Conservation (phyloP, 495 filamentous ascomycete species). For the Staphylotrichum longicolle region DNA sequence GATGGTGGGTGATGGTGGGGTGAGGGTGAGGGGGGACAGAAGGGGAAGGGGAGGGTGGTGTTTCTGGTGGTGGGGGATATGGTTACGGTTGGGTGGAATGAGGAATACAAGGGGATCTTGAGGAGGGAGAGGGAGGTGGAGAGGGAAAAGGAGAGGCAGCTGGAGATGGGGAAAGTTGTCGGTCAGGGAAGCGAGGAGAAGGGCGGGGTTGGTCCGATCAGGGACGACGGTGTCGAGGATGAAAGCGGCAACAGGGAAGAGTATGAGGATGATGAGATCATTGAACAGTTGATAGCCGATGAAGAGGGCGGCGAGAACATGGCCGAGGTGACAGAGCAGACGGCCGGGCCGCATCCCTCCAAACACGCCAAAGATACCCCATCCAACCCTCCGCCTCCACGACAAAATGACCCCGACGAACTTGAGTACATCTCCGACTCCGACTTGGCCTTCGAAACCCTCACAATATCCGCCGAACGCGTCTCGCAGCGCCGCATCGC, state of each 20-base stretch:
- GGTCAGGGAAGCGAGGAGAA: neutral
- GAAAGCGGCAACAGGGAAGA: neutral
- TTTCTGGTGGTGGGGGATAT: conserved; percentile 43
- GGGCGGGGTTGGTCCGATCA: neutral
- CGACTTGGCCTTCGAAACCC: conserved; percentile 21
- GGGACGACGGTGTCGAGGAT: neutral
- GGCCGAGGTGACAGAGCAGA: neutral
- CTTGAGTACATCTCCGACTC: conserved; percentile 22
- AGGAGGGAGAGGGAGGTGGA: conserved; percentile 17
- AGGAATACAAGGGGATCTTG: conserved; percentile 30
- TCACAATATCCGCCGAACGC: conserved; percentile 10
- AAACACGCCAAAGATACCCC: too few species aligned
- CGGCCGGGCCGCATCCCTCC: neutral
- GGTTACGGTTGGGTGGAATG: conserved; percentile 42
- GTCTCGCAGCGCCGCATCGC: conserved; percentile 2
- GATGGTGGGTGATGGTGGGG: conserved; percentile 35
- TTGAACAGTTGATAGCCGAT: conserved; percentile 7
- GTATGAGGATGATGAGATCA: neutral
- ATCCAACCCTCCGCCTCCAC: neutral
- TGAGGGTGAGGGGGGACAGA: conserved; percentile 22
- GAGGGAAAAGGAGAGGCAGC: conserved; percentile 5
- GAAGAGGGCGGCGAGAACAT: neutral
- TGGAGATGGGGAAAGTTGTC: neutral
- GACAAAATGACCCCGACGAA: neutral
- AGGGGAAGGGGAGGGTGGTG: conserved; percentile 29